Evolutionary conservation across 2,329 filamentous ascomycete genomes (phyloP), one percentile per base, ranked within the genome.

Genomic region (Fusarium austroafricanum): DNA sequence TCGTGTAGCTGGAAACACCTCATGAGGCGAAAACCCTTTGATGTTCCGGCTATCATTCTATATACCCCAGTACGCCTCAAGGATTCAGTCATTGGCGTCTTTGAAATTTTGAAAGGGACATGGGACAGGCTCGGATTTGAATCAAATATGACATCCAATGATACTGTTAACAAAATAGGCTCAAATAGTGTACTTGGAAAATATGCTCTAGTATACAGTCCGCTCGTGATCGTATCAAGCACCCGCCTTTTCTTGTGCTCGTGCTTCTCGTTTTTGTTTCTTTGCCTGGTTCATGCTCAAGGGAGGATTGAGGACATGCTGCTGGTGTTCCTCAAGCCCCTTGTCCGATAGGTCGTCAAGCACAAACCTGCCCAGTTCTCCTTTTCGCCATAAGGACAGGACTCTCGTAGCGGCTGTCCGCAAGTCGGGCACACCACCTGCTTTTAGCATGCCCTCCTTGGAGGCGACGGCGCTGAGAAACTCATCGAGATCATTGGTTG

Each of bases 401-500:
- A 97, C 83, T 85, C 92, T 93, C 35, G 93, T 80, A 4, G 94
- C 94, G 3, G 93, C 89, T 10, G 88, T 88, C 53, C 94, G 90
- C 26, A 87, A 79, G 75, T 92, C 90, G 1, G 91, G 89, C 11
- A 85, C 78, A 0, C 93, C 94, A 2, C 93, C 92, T 67, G 90
- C 90, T 45, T 85, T 84, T 50, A 98, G 79, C 67, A 93, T 88
- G 10, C 96, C 96, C 10, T 92, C 93, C 71, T 89, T 90, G 53
- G 75, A 82, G 18, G 93, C 94, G 20, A 97, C 88, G 2, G 82
- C 86, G 15, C 87, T 84, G 14, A 99, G 84, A 26, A 97, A 86
- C 39, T 87, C 84, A 46, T 85, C 80, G n/a, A 97, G 83, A 69
- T 97, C 92, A 78, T 98, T 97, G 3, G 96, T 98, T 1, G 94